phyloP scores from a whole-genome alignment of 495 filamentous ascomycete genomes.

The Neurospora tetrasperma region DNA sequence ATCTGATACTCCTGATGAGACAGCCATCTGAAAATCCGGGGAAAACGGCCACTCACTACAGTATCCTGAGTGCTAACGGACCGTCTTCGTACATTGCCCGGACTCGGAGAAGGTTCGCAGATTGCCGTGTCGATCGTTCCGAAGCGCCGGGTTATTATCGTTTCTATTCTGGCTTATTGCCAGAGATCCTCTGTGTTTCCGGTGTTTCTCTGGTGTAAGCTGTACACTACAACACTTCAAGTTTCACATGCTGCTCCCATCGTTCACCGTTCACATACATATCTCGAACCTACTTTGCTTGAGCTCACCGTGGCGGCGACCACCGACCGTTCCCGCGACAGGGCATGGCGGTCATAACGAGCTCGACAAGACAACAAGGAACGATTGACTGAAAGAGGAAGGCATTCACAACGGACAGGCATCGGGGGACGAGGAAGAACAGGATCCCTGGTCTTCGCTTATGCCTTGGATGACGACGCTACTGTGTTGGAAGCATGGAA shows the following conservation, averaged over 20 bases:
- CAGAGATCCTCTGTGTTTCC: background rate
- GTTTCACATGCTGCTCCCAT: background rate
- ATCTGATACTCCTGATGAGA: too few species aligned
- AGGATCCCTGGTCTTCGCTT: background rate
- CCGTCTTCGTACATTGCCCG: background rate
- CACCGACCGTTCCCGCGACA: background rate
- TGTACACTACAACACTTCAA: background rate
- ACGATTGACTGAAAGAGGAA: background rate
- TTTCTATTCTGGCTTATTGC: background rate
- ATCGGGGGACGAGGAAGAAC: background rate
- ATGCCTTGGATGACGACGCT: background rate
- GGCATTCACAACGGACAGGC: background rate
- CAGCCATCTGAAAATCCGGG: background rate
- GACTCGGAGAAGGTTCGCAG: background rate
- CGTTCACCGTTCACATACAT: background rate
- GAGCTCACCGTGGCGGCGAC: background rate
- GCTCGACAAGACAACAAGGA: background rate
- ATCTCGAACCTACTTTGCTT: background rate
- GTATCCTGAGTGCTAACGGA: background rate
- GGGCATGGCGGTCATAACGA: background rate
- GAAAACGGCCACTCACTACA: background rate
- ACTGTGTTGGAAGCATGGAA: background rate
- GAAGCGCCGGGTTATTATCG: background rate
- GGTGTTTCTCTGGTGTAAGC: background rate
- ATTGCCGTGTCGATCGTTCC: background rate